A percentile compares a stretch with the other conserved stretches of the same genome.
These are phyloP conservation scores for Cylindrotheca fusiformis DNA, from an alignment of 108 stramenopile species.

Conservation along the genomic window DNA sequence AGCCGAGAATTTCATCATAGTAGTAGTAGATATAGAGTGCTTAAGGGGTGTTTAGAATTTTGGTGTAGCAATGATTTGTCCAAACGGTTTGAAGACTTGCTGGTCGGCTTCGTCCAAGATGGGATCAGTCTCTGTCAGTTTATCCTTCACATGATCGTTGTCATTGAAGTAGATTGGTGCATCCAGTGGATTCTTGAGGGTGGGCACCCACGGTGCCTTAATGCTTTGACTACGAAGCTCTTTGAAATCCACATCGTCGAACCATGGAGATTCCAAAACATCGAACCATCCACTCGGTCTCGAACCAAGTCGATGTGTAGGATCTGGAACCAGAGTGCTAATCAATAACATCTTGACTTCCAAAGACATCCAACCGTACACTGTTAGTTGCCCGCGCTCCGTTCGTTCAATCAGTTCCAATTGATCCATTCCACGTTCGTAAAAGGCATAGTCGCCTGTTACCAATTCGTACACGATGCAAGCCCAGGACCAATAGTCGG, in stretches of 20 bases:
- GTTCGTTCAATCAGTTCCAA: constrained; percentile 92
- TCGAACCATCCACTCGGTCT: constrained; percentile 59
- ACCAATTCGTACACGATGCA: constrained; percentile 90
- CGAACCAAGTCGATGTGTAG: constrained; percentile 59
- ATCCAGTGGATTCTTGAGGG: constrained; percentile 73
- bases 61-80: too few relatives aligned
- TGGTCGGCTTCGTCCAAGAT: constrained; percentile 21
- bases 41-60: too few relatives aligned
- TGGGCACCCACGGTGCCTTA: constrained; percentile 81
- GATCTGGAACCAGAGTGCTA: constrained; percentile 46
- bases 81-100: constrained; percentile 26
- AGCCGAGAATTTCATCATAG: too few relatives aligned
- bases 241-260: constrained; percentile 52
- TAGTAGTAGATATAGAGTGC: too few relatives aligned
- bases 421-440: constrained; percentile 83
- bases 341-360: constrained; percentile 47
- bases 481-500: constrained; percentile 86
- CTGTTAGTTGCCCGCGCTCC: constrained; percentile 40
- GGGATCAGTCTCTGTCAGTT: constrained; percentile 15
- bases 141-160: constrained; percentile 17
- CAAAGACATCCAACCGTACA: constrained; percentile 13
- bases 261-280: constrained; percentile 39
- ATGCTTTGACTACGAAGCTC: constrained; percentile 42
- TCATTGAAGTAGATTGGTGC: constrained; percentile 44
- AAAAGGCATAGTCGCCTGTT: constrained; percentile 95